Evolutionary conservation across 2,329 filamentous ascomycete genomes (phyloP), one percentile per base, ranked within the genome.

Genomic region (Sarocladium strictum): DNA sequence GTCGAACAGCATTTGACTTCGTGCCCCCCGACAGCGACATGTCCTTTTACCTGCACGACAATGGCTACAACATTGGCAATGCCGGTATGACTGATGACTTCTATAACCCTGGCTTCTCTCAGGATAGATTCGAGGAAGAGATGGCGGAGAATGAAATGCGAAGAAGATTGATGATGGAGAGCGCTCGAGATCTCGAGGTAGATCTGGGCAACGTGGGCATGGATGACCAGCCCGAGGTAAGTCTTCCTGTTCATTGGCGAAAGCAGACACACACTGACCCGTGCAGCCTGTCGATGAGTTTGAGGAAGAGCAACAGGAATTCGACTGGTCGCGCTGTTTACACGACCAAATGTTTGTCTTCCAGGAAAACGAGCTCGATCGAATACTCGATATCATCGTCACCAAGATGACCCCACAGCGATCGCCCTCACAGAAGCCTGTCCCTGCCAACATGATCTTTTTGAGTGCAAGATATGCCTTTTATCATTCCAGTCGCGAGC

Each of bases 271-370:
- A 29, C 26, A 17, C 50, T 53, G 29, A 53, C 50, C 3, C 3
- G 6, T 27, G 26, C 56, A 86, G 82, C 77, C 83, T 17, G 77
- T 81, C 15, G 90, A 93, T 57, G 92, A 97, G 54, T 80, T 91
- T 19, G 88, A 53, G 61, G 90, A 95, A 63, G 92, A 97, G 56
- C 84, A 86, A 55, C 92, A 95, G 64, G 94, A 97, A 59, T 99
- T 99, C 64, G 87, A 97, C 57, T 99, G 94, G 94, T 88, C 88
- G 59, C 81, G 89, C 62, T 99, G 94, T 69, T 77, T 96, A 50
- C 90, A 97, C 67, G 94, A 99, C 67, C 94, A 99, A 69, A 99
- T 99, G 94, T 99, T 99, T 67, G 94, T 99, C 35, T 99, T 99
- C 68, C 94, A 99, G 69, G 93, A 97, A 62, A 87, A 84, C 66